Evolutionary conservation across 192 early-diverging fungal species (phyloP), one percentile per base, ranked within the genome.

Genomic region (Coemansia sp.): DNA sequence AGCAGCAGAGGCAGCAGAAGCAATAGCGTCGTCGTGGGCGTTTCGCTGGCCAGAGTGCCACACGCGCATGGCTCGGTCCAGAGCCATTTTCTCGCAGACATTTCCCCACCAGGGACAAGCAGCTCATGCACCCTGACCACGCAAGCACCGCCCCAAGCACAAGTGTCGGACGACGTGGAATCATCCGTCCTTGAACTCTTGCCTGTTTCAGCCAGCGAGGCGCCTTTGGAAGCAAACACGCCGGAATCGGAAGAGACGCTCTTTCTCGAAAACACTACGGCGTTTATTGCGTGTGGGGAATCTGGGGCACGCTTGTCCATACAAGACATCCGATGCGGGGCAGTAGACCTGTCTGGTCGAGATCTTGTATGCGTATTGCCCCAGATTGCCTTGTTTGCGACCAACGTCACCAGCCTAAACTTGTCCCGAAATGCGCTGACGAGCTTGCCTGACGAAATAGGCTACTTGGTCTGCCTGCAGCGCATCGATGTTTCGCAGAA

Each of bases 361-460:
- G 35, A 27, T 2, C 44, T 80, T 0, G 13, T 38, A 1, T 37
- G 45, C 41, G 53, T 80, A 2, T 53, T 71, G 9, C 72, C 71
- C 1, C 58, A 62, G 3, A 70, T 74, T 18, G 69, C 67, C 18
- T 6, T 62, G 27, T 71, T 49, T 32, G 67, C 70, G 10, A 20
- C 9, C 11, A 62, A 61, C 47, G 69, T 80, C 41, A 71, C 65
- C 3, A 49, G 45, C 3, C 30, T 80, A 2, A 41, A 59, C 16
- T 41, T 80, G 38, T 69, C 72, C 22, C 45, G 63, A 58, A 80
- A 71, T 62, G 44, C 39, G 43, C 69, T 80, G 34, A 59, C 3
- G 32, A 8, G 4, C 18, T 61, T 80, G 13, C 77, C 77, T 3
- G 71, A 74, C 22, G 77, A 70, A 40, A 74, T 80, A n/a, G 77